Base-by-base conservation (phyloP, 176 grass and related monocot genomes). In the Oryza glaberrima region DNA sequence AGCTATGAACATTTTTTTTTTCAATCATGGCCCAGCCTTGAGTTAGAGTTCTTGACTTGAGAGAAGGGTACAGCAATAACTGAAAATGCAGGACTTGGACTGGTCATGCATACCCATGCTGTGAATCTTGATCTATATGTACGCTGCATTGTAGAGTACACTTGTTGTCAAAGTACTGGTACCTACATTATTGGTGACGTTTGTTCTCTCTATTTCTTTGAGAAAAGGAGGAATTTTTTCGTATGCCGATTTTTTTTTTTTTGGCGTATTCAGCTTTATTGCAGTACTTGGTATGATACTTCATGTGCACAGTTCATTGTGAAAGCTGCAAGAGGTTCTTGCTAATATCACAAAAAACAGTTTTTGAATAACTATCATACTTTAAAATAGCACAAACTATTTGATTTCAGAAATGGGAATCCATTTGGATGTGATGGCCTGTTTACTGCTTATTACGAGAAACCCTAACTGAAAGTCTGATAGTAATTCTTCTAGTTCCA, bases 31-130 rank as follows among this genome's bases (percentile, higher is more conserved):
- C 54, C 91, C 87, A 76, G 67, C 70, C 51, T 8, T 8, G 77
- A 78, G 69, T 78, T 74, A 83, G 73, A 23, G 78, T 83, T 88
- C 86, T 83, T 92, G 88, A 92, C 88, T 73, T 90, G 40, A 28
- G 72, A 68, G 7, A 46, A 67, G 14, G 49, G 75, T 9, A 49
- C 72, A 65, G 63, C 69, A 65, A 46, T 83, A 90, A 90, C 79
- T 90, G 80, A 49, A 83, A 80, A 75, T 84, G 88, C 5, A 85
- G 63, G 81, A 90, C 81, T 65, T 84, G 88, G 88, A 87, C 76
- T 70, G 70, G 40, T 65, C 89, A 80, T 79, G 67, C 19, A 58
- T 58, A 58, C 17, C 19, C 38, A 28, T 70, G 38, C 58, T 63
- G 58, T 63, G 58, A 69, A 7, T 40, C 19, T 38, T 80, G 80